A percentile compares a stretch with the other conserved stretches of the same genome.
Evolutionary conservation across 495 filamentous ascomycete species (phyloP).

Genomic region (Trichoderma orchidacearum): DNA sequence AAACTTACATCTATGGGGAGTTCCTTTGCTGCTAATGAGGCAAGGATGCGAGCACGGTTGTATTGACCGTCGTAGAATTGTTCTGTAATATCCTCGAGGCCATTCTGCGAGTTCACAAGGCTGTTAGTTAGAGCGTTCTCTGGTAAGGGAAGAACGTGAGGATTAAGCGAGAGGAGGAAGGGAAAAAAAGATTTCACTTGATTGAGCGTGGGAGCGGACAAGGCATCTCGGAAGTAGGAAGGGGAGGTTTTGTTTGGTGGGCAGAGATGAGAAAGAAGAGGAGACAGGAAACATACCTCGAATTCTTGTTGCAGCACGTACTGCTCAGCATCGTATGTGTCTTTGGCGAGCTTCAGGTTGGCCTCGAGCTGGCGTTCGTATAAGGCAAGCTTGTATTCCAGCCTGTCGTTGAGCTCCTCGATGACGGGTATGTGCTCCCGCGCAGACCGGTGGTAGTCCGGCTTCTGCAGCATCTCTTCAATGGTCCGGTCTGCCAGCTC

Average conservation of each 20-base stretch:
- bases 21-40: slow-evolving; percentile 19
- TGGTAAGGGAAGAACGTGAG: background rate
- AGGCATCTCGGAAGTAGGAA: too few relatives aligned
- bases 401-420: slow-evolving; percentile 16
- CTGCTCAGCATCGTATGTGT: background rate
- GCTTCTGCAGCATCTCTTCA: slow-evolving; percentile 18
- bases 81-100: slow-evolving; percentile 15
- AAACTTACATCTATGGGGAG: slow-evolving; percentile 26
- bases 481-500: slow-evolving; percentile 26
- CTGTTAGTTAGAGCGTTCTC: background rate
- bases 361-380: background rate
- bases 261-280: background rate
- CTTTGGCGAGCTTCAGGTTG: background rate
- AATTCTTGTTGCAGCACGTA: background rate
- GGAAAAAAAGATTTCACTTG: background rate
- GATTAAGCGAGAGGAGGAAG: too few relatives aligned
- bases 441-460: slow-evolving; percentile 15
- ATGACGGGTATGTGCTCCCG: slow-evolving; percentile 15
- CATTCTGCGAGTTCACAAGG: slow-evolving; percentile 2
- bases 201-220: too few relatives aligned
- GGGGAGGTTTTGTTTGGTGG: background rate
- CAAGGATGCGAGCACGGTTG: slow-evolving; percentile 17
- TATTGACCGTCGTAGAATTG: slow-evolving; percentile 21
- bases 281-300: background rate
- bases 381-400: slow-evolving; percentile 2